Evolutionary conservation across 2,329 filamentous ascomycete species (phyloP), one percentile per base, ranked within the genome.

Genomic region (Thelonectria olida): DNA sequence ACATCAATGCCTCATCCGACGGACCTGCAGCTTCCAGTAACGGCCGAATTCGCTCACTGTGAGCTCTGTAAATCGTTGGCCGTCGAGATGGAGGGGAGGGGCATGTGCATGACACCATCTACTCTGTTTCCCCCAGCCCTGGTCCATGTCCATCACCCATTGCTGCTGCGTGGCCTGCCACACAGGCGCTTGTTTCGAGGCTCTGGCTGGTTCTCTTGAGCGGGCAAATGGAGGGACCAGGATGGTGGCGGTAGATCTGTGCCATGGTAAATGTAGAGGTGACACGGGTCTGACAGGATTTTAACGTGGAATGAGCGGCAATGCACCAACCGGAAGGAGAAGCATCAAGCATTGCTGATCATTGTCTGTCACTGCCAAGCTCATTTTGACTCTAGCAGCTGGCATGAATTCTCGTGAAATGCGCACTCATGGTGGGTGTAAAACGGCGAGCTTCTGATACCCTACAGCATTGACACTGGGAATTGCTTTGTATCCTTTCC

Each of bases 11-110:
- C 63, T 63, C 64, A 61, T 59, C 66, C 68, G 67, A 71, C 61
- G 67, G 57, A 70, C 68, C 67, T 71, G 68, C 68, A 71, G 68
- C 54, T 60, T 62, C 47, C 52, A 55, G 60, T 47, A 55, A 49
- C 47, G 34, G 47, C 59, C 50, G 62, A 66, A 62, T 55, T 59
- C 59, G 59, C 56, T 59, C 60, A 63, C 41, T n/a, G n/a, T 4
- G 41, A 20, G 28, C 39, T 34, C 39, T 42, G n/a, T 42, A n/a
- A n/a, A 20, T 42, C 19, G n/a, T 10, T 25, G 31, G 27, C 38
- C n/a, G 20, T n/a, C 9, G 34, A 38, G 53, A 49, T 41, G 36
- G 44, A 42, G 44, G 28, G 42, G 28, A 48, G 52, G 51, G 50
- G 45, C 39, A 41, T 25, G 38, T 54, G 52, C 58, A 60, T 60